A percentile compares a stretch with the other conserved stretches of the same genome.
These are phyloP conservation scores for Volvox reticuliferus DNA, from an alignment of 139 green algal species.

Conservation along the genomic window DNA sequence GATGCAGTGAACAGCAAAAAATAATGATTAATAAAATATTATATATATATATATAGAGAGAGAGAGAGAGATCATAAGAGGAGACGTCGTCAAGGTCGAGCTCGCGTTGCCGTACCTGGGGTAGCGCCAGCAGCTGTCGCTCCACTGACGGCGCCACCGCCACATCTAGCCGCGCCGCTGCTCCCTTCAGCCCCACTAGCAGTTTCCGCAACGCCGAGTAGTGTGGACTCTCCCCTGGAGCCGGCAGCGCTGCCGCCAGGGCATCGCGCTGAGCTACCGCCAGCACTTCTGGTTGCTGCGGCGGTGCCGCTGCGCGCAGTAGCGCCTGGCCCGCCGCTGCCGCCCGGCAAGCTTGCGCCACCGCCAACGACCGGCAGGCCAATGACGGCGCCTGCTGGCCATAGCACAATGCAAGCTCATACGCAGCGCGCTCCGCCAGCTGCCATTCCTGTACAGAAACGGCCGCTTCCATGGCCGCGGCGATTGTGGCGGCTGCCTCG, in stretches of 20 bases:
- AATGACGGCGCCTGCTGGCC: constrained; percentile 9
- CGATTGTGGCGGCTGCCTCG: constrained; percentile 40
- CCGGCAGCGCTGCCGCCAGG: constrained; percentile 32
- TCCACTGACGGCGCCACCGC: constrained; percentile 35
- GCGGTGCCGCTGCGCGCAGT: constrained; percentile 38
- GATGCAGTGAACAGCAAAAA: too few relatives aligned
- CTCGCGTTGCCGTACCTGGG: background rate
- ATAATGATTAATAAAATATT: too few relatives aligned
- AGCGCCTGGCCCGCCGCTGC: constrained; percentile 5
- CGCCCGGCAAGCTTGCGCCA: constrained; percentile 46
- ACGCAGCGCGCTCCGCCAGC: constrained; percentile 39
- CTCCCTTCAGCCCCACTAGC: background rate
- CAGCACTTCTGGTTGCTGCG: constrained; percentile 56
- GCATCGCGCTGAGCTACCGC: constrained; percentile 22
- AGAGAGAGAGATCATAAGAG: too few relatives aligned
- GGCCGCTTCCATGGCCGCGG: background rate
- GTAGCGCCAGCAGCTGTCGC: constrained; percentile 13
- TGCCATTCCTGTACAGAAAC: constrained; percentile 29
- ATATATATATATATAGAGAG: too few relatives aligned
- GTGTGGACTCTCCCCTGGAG: constrained; percentile 30
- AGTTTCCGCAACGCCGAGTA: constrained; percentile 33
- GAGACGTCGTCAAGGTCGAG: too few relatives aligned
- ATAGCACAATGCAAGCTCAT: constrained; percentile 47
- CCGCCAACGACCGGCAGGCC: constrained; percentile 29
- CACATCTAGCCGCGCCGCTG: constrained; percentile 7